Conservation (phyloP, 495 filamentous ascomycete species). For the Terfezia claveryi region DNA sequence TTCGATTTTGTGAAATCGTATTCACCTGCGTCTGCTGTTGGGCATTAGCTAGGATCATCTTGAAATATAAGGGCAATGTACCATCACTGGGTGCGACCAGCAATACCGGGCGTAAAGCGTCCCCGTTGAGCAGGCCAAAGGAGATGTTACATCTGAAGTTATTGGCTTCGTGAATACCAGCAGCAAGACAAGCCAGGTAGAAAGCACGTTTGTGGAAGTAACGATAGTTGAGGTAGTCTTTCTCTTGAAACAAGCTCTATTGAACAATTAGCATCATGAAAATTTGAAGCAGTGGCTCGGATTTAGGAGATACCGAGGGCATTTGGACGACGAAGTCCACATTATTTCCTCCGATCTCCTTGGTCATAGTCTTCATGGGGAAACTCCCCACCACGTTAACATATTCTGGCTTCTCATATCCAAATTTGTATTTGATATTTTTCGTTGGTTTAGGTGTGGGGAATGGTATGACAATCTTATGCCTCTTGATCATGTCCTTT, state of each 20-base stretch:
- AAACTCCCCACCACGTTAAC: conserved; percentile 84
- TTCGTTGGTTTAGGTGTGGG: conserved; percentile 50
- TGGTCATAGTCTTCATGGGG: conserved; percentile 48
- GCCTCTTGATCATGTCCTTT: conserved; percentile 36
- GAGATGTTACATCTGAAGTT: conserved; percentile 31
- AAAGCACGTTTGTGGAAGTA: conserved; percentile 92
- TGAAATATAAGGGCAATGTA: not conserved
- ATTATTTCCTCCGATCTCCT: conserved; percentile 30
- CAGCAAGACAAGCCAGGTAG: conserved; percentile 62
- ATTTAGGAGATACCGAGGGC: conserved; percentile 30
- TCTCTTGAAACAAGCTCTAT: conserved; percentile 54
- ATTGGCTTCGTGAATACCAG: conserved; percentile 36
- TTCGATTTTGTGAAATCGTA: conserved; percentile 20
- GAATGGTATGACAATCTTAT: conserved; percentile 53
- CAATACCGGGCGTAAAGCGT: conserved; percentile 53
- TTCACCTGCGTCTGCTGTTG: conserved; percentile 7
- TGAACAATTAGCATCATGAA: too few relatives aligned
- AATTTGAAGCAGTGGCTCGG: not conserved
- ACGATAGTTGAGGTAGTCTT: conserved; percentile 79
- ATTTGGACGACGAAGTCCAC: conserved; percentile 76
- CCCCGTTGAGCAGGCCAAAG: conserved; percentile 52
- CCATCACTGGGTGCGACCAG: conserved; percentile 26
- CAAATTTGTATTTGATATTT: conserved; percentile 57
- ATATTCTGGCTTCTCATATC: conserved; percentile 49
- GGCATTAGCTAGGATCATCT: not conserved